Base-by-base conservation (phyloP, 2,329 filamentous ascomycete genomes). In the Orbilia oligospora region DNA sequence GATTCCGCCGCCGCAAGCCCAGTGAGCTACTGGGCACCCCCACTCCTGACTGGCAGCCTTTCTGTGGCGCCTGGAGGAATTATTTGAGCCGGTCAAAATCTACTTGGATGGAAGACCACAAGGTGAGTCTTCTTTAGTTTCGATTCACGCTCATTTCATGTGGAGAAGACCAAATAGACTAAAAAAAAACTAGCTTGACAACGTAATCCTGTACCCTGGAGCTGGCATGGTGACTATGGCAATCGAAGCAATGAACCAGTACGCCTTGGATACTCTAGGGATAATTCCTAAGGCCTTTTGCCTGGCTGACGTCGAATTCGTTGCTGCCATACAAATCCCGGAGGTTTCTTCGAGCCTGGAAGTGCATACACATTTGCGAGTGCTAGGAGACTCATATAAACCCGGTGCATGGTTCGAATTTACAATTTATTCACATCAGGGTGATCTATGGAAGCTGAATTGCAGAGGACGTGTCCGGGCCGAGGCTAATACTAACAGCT, bases 231-330 rank as follows among this genome's bases (percentile, higher is more conserved):
- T 76, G 10, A 18, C 64, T 46, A 76, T 76, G 64, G 71, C 71
- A 20, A 76, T 76, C 36, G 64, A 76, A 30, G 71, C 71, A 24
- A 69, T 69, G 71, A 63, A 69, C n/a, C 71, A 76, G n/a, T 69
- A 69, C 16, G 53, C 71, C 24, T 46, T 46, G 9, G 53, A 24
- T n/a, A 64, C 30, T 36, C 20, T 76, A 18, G 44, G 18, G 0
- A 36, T 53, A 9, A 20, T n/a, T 5, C 71, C 71, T 22, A 36
- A 14, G 14, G 64, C 53, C 1, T 76, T 76, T 16, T 55, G n/a
- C 3, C 22, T 76, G 5, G 61, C 68, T 46, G 22, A 76, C 14
- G 53, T 76, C 6, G 71, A 76, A 14, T 76, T 76, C 12, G 22
- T 76, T 22, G 61, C 71, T 5, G 46, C 71, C 0, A 76, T 76